These are phyloP conservation scores for Mycosarcoma maydis DNA, from an alignment of 1,284 basidiomycete genomes.

Conservation along the genomic window DNA sequence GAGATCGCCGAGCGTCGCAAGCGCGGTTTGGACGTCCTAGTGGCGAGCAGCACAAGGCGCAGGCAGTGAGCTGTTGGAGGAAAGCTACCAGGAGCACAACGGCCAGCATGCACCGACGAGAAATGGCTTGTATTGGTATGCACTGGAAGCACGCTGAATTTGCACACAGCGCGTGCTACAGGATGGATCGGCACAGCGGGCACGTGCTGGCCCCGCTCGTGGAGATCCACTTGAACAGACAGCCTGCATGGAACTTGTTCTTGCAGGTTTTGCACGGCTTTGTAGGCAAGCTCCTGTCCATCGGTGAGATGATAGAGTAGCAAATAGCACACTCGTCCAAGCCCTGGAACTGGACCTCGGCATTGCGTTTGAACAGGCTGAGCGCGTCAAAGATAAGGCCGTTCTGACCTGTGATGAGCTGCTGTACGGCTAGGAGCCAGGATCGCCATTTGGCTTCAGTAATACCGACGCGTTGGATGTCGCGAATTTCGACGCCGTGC, in stretches of 20 bases:
- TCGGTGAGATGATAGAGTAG: conserved; percentile 87
- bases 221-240: conserved; percentile 81
- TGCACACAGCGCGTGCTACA: conserved; percentile 4
- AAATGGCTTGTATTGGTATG: too few relatives aligned
- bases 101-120: too few relatives aligned
- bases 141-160: too few relatives aligned
- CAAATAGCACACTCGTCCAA: conserved; percentile 66
- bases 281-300: conserved; percentile 85
- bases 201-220: conserved; percentile 85
- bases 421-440: conserved; percentile 92
- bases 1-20: background rate
- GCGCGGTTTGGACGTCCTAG: too few relatives aligned
- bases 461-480: conserved; percentile 80
- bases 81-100: too few relatives aligned
- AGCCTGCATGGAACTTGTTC: conserved; percentile 82
- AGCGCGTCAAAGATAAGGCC: conserved; percentile 90
- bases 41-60: conserved; percentile 1
- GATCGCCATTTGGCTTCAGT: conserved; percentile 90
- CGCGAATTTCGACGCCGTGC: conserved; percentile 85
- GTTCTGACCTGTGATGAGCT: conserved; percentile 84
- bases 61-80: too few relatives aligned
- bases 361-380: conserved; percentile 97
- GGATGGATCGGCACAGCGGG: conserved; percentile 80
- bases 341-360: conserved; percentile 68
- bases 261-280: conserved; percentile 93